These are phyloP conservation scores for Talinum fruticosum DNA, from an alignment of 148 eudicot species.

Conservation along the genomic window DNA sequence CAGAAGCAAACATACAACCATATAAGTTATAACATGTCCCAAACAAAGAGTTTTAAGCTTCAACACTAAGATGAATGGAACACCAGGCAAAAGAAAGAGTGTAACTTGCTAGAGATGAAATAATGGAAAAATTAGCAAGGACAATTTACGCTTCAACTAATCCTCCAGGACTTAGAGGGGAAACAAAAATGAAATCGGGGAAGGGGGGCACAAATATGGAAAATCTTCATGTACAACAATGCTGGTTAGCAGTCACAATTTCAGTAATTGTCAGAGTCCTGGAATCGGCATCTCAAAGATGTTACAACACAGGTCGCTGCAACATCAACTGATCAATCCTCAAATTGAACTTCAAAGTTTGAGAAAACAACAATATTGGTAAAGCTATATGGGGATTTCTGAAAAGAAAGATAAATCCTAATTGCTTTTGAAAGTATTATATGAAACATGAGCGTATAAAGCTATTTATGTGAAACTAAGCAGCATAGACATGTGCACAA, in stretches of 20 bases:
- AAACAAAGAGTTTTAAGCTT: not conserved
- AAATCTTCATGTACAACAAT: no score
- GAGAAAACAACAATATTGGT: not conserved
- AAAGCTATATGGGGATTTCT: not conserved
- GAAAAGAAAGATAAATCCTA: not conserved
- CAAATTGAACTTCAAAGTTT: not conserved
- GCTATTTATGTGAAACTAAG: not conserved
- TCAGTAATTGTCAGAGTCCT: not conserved
- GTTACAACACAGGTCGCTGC: not conserved
- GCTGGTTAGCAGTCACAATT: not conserved
- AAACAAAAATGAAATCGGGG: not conserved
- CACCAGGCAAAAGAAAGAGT: not conserved
- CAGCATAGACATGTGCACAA: not conserved
- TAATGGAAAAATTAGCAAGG: not conserved
- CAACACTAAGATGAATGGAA: not conserved
- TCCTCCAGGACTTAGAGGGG: not conserved
- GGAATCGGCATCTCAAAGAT: not conserved
- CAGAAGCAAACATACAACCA: not conserved
- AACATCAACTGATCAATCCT: not conserved
- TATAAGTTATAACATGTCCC: not conserved
- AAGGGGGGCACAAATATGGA: not conserved
- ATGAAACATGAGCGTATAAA: not conserved
- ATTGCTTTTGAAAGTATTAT: not conserved
- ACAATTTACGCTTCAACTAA: not conserved
- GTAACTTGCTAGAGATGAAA: not conserved